Evolutionary conservation across 371 early-diverging fungal species (phyloP).

Genomic region (Zychaea mexicana): DNA sequence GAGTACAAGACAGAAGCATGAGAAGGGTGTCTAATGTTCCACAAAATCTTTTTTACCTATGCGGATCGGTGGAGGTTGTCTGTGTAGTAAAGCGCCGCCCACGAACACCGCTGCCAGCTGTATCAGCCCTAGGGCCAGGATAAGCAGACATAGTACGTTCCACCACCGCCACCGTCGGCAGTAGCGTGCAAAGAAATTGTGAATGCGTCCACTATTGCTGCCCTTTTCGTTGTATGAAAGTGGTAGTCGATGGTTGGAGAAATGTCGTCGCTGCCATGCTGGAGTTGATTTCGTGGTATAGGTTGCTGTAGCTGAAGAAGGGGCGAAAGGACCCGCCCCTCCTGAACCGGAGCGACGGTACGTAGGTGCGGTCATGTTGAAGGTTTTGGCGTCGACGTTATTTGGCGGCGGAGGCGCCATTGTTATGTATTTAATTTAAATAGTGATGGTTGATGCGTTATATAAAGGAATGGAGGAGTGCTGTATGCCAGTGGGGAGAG

Average conservation of each 20-base stretch:
- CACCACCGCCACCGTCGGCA: constrained; percentile 58
- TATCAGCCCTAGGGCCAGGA: constrained; percentile 38
- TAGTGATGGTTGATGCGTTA: not conserved
- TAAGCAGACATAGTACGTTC: constrained; percentile 40
- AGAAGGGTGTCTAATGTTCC: constrained; percentile 17
- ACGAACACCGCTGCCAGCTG: constrained; percentile 38
- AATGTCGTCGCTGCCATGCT: constrained; percentile 1
- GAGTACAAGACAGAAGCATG: constrained; percentile 1
- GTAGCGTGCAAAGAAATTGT: constrained; percentile 13
- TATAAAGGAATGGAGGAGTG: not conserved
- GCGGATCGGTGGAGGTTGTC: constrained; percentile 45
- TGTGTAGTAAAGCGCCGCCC: constrained; percentile 43
- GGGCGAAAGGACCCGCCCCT: not conserved
- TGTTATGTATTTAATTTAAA: not conserved
- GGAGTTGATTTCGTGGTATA: not conserved
- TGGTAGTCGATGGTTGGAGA: constrained; percentile 5
- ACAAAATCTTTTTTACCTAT: constrained; percentile 48
- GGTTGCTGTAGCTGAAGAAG: constrained; percentile 5
- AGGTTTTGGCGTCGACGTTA: constrained; percentile 10
- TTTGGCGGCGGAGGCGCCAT: constrained; percentile 23
- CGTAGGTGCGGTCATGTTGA: not conserved
- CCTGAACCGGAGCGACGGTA: constrained; percentile 3
- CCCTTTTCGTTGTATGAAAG: constrained; percentile 2
- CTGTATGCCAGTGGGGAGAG: not conserved
- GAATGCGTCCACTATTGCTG: not conserved